phyloP scores from a whole-genome alignment of 1,284 basidiomycete species.

The Puccinia coronata region DNA sequence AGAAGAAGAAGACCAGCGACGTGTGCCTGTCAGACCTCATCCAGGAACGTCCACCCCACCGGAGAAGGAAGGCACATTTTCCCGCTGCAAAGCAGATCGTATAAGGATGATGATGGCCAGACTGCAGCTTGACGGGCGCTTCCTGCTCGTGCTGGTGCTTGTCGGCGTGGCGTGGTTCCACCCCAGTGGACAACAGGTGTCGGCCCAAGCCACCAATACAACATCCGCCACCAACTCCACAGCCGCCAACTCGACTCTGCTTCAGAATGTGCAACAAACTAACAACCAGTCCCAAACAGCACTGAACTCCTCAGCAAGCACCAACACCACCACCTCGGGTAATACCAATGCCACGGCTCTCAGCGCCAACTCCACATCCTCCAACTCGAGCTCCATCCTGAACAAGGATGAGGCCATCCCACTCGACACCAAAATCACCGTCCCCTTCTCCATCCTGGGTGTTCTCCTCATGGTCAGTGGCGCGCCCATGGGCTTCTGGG shows the following conservation, averaged over 20 bases:
- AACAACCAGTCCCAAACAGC: neutral
- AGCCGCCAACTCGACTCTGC: neutral
- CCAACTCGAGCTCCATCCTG: slow-evolving; percentile 16
- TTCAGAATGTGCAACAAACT: neutral
- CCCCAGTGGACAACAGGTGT: too few relatives aligned
- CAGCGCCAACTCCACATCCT: slow-evolving; percentile 8
- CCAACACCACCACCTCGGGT: neutral
- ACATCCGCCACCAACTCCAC: neutral
- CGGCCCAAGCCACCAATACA: too few relatives aligned
- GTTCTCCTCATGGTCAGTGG: slow-evolving; percentile 42
- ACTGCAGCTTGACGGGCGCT: too few relatives aligned
- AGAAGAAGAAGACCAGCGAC: too few relatives aligned
- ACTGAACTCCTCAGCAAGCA: neutral
- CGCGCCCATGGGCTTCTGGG: slow-evolving; percentile 49
- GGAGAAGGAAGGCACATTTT: too few relatives aligned
- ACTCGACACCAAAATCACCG: slow-evolving; percentile 41
- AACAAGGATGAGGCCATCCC: slow-evolving; percentile 34
- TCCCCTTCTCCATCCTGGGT: slow-evolving; percentile 43
- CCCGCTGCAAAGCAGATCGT: too few relatives aligned
- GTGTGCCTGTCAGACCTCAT: too few relatives aligned
- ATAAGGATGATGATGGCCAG: too few relatives aligned
- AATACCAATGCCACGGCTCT: neutral
- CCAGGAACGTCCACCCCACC: too few relatives aligned
- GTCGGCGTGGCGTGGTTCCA: too few relatives aligned
- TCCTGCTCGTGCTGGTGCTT: too few relatives aligned